Percentiles rank a stretch among this genome's conserved stretches.
Evolutionary conservation across 2,329 filamentous ascomycete genomes (phyloP).

Genomic region (Ophidiomyces ophidiicola): DNA sequence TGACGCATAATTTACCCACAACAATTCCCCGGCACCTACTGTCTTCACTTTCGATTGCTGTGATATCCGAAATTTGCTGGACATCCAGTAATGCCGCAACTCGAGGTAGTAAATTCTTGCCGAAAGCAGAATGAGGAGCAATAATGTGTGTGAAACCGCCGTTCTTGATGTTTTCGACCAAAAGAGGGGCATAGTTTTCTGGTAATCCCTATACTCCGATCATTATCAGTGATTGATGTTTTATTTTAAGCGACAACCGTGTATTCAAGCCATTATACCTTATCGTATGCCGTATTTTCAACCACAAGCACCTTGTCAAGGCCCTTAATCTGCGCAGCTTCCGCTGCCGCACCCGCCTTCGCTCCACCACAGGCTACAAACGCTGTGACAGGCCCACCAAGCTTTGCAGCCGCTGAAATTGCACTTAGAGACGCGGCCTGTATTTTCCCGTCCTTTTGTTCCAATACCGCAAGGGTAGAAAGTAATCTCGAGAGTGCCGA

Average conservation of each 20-base stretch:
- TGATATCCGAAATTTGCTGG: slow-evolving; percentile 91
- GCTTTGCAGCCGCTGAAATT: slow-evolving; percentile 71
- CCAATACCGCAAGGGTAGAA: slow-evolving; percentile 80
- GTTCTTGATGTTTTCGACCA: slow-evolving; percentile 95
- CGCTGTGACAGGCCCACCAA: slow-evolving; percentile 73
- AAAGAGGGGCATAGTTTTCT: slow-evolving; percentile 84
- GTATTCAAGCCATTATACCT: slow-evolving; percentile 44
- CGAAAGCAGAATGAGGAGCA: slow-evolving; percentile 84
- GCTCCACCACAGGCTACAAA: slow-evolving; percentile 75
- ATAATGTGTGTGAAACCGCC: slow-evolving; percentile 87
- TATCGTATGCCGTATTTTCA: slow-evolving; percentile 83
- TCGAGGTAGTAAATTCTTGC: slow-evolving; percentile 85
- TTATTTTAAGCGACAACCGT: neutral
- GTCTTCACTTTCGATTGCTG: slow-evolving; percentile 71
- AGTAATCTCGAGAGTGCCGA: slow-evolving; percentile 57
- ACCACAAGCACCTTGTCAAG: slow-evolving; percentile 84
- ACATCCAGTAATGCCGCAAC: slow-evolving; percentile 83
- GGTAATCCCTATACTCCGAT: slow-evolving; percentile 67
- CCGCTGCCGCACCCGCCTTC: slow-evolving; percentile 58
- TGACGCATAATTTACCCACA: neutral
- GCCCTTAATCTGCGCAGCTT: slow-evolving; percentile 79
- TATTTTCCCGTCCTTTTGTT: slow-evolving; percentile 83
- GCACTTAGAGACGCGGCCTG: slow-evolving; percentile 71
- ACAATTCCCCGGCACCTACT: slow-evolving; percentile 39
- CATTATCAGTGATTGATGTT: neutral